phyloP scores from a whole-genome alignment of 192 early-diverging fungal genomes.

The Phycomyces blakesleeanus region DNA sequence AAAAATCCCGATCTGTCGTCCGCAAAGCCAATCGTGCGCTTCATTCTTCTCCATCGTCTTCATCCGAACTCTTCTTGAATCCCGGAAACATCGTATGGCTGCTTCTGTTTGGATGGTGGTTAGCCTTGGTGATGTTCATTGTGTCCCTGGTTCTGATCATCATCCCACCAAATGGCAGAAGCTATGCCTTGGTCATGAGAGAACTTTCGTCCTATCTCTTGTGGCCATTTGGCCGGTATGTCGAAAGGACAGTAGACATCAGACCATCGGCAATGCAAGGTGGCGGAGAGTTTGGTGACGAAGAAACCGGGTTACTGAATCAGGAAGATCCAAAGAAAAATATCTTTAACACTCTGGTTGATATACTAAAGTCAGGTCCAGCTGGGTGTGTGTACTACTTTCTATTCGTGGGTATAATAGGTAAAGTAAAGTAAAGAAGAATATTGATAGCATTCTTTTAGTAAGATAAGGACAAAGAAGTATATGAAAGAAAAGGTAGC shows the following conservation, averaged over 20 bases:
- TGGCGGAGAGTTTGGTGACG: not conserved
- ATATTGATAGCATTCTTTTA: no score
- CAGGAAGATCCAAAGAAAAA: slow-evolving; percentile 4
- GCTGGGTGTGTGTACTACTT: slow-evolving; percentile 49
- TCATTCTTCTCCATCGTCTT: slow-evolving; percentile 65
- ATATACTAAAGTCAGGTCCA: slow-evolving; percentile 34
- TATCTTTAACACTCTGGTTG: not conserved
- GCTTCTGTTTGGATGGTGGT: slow-evolving; percentile 88
- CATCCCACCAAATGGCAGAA: slow-evolving; percentile 51
- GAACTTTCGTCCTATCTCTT: slow-evolving; percentile 84
- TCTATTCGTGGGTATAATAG: slow-evolving; percentile 43
- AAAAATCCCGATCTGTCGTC: slow-evolving; percentile 85
- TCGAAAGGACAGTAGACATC: slow-evolving; percentile 56
- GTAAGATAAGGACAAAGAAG: no score
- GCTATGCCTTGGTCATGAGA: slow-evolving; percentile 61
- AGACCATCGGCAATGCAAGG: slow-evolving; percentile 12
- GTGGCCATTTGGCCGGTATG: slow-evolving; percentile 96
- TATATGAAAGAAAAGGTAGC: no score
- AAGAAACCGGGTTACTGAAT: slow-evolving; percentile 7
- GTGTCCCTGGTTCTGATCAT: slow-evolving; percentile 62
- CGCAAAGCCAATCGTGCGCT: slow-evolving; percentile 76
- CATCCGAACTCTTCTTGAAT: slow-evolving; percentile 62
- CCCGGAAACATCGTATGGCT: slow-evolving; percentile 87
- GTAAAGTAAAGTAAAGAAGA: slow-evolving; percentile 38
- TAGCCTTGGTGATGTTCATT: slow-evolving; percentile 61